Evolutionary conservation across 495 filamentous ascomycete genomes (phyloP), one percentile per base, ranked within the genome.

Genomic region (Coniosporium apollinis): DNA sequence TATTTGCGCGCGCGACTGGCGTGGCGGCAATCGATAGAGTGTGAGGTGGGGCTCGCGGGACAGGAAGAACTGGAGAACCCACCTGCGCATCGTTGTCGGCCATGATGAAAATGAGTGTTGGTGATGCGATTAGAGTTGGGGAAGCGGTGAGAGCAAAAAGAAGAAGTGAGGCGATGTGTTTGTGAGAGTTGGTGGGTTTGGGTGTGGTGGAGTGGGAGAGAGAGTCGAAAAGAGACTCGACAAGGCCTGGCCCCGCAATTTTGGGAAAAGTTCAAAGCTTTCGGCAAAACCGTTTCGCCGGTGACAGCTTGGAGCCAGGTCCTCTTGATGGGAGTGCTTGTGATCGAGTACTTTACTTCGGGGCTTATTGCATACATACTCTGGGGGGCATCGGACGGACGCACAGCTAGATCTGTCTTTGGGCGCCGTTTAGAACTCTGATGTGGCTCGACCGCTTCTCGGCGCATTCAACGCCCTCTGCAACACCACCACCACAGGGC

Each of bases 381-480:
- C n/a, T n/a, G n/a, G n/a, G n/a, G n/a, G n/a, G n/a, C n/a, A n/a
- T n/a, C n/a, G n/a, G n/a, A n/a, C n/a, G n/a, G n/a, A n/a, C n/a
- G n/a, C n/a, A n/a, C n/a, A n/a, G n/a, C n/a, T n/a, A n/a, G n/a
- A n/a, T n/a, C n/a, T n/a, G n/a, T n/a, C n/a, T n/a, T n/a, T n/a
- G n/a, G n/a, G n/a, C n/a, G n/a, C n/a, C n/a, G n/a, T n/a, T n/a
- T n/a, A n/a, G n/a, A n/a, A n/a, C n/a, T n/a, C n/a, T n/a, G n/a
- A 91, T 91, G 84, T 89, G 82, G 80, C 74, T 86, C 45, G 82
- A 92, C 65, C 76, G 82, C 48, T 74, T 87, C 41, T 75, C 79
- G 35, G 75, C 71, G 48, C 75, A 80, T 54, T 72, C 77, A 33
- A 69, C 67, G 41, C 67, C 72, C 34, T 65, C 72, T 31, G 64